Evolutionary conservation across 1,284 basidiomycete genomes (phyloP), one percentile per base, ranked within the genome.

Genomic region (Leucoagaricus sp.): DNA sequence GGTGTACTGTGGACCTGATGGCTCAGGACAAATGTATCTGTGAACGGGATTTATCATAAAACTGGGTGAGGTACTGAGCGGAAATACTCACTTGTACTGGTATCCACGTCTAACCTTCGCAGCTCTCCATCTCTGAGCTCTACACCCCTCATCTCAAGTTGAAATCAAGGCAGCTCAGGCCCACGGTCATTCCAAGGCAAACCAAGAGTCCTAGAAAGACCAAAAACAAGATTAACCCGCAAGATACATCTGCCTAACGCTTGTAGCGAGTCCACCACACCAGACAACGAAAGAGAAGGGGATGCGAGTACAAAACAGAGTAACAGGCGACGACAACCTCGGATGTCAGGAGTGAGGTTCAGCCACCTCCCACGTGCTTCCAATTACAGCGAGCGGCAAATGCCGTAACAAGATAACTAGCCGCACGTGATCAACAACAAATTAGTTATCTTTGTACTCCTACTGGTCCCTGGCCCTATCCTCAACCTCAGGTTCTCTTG

Each of bases 281-380:
- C 38, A 2, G 15, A 23, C 17, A 12, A 36, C 3, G 34, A 25
- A 9, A 21, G n/a, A 25, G n/a, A 15, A 21, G 46, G 25, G 21
- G 25, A 49, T 38, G 40, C 31, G 49, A 47, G 44, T 40, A 59
- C 57, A 63, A 63, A 62, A 58, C 58, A 62, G 62, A 61, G 61
- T 57, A 61, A 60, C 49, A 61, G 58, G 57, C 55, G 58, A 63
- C 58, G 59, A 57, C 61, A 61, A 63, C 60, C 62, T 65, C 63
- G 63, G 66, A 69, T 62, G 62, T 60, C 63, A 62, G 63, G 61
- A 65, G 63, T 57, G 63, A 64, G 61, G 63, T 67, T 69, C 68
- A 69, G 68, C 68, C 68, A 68, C 67, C 62, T 56, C 40, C 64
- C 67, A 68, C 68, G 68, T 69, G 66, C 48, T 9, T 49, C 40